Percentiles rank a stretch among this genome's conserved stretches.
Conservation (phyloP, 2,329 filamentous ascomycete genomes). For the Fusarium sororula region DNA sequence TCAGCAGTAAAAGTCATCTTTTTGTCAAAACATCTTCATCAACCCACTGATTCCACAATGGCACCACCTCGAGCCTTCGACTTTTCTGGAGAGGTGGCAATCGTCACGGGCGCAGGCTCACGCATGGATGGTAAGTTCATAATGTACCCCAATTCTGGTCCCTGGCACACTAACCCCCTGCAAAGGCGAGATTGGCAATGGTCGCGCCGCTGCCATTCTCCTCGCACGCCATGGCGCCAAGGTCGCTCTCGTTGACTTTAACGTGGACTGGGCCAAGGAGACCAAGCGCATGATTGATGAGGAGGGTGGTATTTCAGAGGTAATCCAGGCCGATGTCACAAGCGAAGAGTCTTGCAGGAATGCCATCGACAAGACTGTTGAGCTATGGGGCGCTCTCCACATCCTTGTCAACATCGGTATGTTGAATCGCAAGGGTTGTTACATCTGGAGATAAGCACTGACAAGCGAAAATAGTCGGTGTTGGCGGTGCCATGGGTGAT, state of each 20-base stretch:
- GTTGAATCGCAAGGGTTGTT: background rate
- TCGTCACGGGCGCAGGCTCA: slow-evolving; percentile 4
- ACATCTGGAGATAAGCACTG: background rate
- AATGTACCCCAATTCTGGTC: background rate
- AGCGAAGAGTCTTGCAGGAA: slow-evolving; percentile 3
- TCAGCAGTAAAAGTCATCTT: background rate
- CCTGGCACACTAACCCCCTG: background rate
- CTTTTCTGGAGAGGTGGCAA: background rate
- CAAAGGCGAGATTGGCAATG: slow-evolving; percentile 1
- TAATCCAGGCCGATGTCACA: slow-evolving; percentile 2
- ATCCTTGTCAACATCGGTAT: slow-evolving; percentile 8
- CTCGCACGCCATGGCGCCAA: slow-evolving; percentile 2
- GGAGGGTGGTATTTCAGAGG: background rate
- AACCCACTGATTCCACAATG: background rate
- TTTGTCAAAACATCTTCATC: background rate
- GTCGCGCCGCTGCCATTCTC: background rate
- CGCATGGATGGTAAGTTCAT: background rate
- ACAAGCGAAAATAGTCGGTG: background rate
- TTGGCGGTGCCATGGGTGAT: background rate
- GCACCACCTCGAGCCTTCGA: background rate
- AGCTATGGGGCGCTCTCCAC: slow-evolving; percentile 1
- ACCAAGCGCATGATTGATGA: slow-evolving; percentile 8
- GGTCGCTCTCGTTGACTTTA: background rate
- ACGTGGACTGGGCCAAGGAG: background rate
- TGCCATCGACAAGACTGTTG: background rate